A percentile compares a stretch with the other conserved stretches of the same genome.
These are phyloP conservation scores for Lasiodiplodia sp. DNA, from an alignment of 2,329 filamentous ascomycete genomes.

Conservation along the genomic window DNA sequence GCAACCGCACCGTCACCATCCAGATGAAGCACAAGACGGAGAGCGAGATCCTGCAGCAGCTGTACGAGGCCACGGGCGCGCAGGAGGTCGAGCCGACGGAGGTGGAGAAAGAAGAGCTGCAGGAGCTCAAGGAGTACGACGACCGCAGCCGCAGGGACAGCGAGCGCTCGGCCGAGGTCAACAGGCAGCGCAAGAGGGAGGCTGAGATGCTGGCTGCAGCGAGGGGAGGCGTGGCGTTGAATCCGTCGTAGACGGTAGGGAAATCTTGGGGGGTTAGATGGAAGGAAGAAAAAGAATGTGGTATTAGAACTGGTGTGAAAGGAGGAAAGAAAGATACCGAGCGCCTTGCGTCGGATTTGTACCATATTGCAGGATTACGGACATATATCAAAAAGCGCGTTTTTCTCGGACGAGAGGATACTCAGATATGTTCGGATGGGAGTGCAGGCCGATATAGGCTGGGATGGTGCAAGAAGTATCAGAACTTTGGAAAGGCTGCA, in stretches of 20 bases:
- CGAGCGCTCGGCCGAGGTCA: conserved; percentile 59
- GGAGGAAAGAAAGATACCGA: neutral
- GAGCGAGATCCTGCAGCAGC: conserved; percentile 67
- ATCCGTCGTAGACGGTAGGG: neutral
- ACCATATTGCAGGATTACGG: conserved; percentile 13
- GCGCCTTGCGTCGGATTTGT: neutral
- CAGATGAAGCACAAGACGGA: conserved; percentile 69
- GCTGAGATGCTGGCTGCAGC: conserved; percentile 60
- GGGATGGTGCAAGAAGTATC: neutral
- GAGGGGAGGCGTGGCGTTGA: conserved; percentile 6
- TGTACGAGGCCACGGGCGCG: conserved; percentile 70
- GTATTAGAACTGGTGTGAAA: neutral
- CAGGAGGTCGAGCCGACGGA: conserved; percentile 62
- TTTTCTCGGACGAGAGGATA: neutral
- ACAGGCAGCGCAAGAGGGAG: conserved; percentile 68
- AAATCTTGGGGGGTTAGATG: neutral
- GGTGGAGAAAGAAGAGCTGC: conserved; percentile 67
- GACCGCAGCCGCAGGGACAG: conserved; percentile 63
- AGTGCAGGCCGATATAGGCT: neutral
- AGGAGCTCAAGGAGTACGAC: conserved; percentile 62
- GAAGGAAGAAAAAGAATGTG: no score
- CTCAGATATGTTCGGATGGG: neutral
- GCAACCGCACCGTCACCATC: conserved; percentile 50
- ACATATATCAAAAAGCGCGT: neutral
- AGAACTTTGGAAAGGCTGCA: neutral